Base-by-base conservation (phyloP, 805 yeast species). In the Wickerhamiella galacta region DNA sequence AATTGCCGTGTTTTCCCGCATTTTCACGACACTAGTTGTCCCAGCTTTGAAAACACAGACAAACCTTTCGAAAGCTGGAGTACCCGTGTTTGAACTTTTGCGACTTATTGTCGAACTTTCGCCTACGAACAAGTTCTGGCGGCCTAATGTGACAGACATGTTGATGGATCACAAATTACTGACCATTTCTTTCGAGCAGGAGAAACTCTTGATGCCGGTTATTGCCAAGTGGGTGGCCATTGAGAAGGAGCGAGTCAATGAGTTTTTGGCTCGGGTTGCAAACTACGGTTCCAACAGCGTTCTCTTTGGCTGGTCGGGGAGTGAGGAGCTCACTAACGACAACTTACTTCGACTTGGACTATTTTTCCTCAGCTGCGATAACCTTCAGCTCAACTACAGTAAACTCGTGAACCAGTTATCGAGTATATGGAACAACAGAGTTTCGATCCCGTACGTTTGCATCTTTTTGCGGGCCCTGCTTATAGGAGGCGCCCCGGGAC, bases 281-380 rank as follows among this genome's bases (percentile, higher is more conserved):
- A 50, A 68, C 21, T 62, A 63, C 33, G 66, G 74, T 3, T 58
- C 71, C 16, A 56, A 52, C 26, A 65, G 77, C 3, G 72, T 74
- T 15, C 58, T 78, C 4, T 81, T 80, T 53, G 73, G 68, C 23
- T 49, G 55, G 47, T 75, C 85, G 72, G 75, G 72, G 39, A 82
- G 77, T 36, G 68, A 74, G 11, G 90, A 78, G 43, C 61, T 68
- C 10, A 65, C 65, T 23, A 55, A 57, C 17, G 56, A 58, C 39
- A 68, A 72, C 28, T 47, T 85, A 30, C 66, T 68, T 35, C 64
- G 92, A 33, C 61, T 81, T 1, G 57, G 78, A 0, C 80, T 72
- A 41, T 45, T 90, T 31, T 40, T 79, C 4, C 45, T 78, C 43
- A 61, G 78, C 7, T 68, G 73, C 30, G 75, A 77, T 0, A 58